A percentile compares a stretch with the other conserved stretches of the same genome.
Conservation (phyloP, 805 yeast species). For the Wickerhamomyces rabaulensis region DNA sequence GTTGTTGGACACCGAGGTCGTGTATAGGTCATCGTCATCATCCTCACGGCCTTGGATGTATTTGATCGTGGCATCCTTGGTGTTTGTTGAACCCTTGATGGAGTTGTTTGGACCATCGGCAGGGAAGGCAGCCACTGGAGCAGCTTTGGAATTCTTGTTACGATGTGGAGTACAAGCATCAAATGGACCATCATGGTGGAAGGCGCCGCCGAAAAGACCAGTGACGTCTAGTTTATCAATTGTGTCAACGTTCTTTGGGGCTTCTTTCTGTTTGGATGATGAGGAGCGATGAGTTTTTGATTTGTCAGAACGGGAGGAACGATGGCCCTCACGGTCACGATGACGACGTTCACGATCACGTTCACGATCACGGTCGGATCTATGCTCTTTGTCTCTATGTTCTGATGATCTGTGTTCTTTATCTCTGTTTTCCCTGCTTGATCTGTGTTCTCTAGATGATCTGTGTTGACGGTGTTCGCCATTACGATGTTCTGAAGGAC, state of each 20-base stretch:
- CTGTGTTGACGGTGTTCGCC: background rate
- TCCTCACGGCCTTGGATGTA: slow-evolving; percentile 70
- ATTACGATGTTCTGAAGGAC: background rate
- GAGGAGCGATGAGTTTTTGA: slow-evolving; percentile 15
- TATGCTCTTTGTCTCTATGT: background rate
- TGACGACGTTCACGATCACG: slow-evolving; percentile 12
- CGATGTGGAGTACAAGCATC: slow-evolving; percentile 98
- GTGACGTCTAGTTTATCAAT: slow-evolving; percentile 96
- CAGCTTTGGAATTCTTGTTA: slow-evolving; percentile 67
- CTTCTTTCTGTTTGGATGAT: slow-evolving; percentile 26
- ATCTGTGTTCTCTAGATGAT: slow-evolving; percentile 1
- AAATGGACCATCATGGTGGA: slow-evolving; percentile 98
- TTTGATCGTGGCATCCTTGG: slow-evolving; percentile 61
- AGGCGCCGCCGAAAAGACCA: slow-evolving; percentile 88
- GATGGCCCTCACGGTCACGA: background rate
- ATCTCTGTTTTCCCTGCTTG: background rate
- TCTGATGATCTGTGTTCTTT: slow-evolving; percentile 1
- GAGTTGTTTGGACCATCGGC: slow-evolving; percentile 91
- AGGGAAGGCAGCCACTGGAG: slow-evolving; percentile 95
- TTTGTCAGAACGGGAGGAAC: slow-evolving; percentile 1
- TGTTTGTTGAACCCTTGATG: slow-evolving; percentile 59
- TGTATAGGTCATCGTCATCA: slow-evolving; percentile 40
- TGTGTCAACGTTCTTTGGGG: slow-evolving; percentile 76
- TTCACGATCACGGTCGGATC: slow-evolving; percentile 9
- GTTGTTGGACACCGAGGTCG: slow-evolving; percentile 11